Evolutionary conservation across 2,329 filamentous ascomycete species (phyloP), one percentile per base, ranked within the genome.

Genomic region (Aspergillus pseudotamarii): DNA sequence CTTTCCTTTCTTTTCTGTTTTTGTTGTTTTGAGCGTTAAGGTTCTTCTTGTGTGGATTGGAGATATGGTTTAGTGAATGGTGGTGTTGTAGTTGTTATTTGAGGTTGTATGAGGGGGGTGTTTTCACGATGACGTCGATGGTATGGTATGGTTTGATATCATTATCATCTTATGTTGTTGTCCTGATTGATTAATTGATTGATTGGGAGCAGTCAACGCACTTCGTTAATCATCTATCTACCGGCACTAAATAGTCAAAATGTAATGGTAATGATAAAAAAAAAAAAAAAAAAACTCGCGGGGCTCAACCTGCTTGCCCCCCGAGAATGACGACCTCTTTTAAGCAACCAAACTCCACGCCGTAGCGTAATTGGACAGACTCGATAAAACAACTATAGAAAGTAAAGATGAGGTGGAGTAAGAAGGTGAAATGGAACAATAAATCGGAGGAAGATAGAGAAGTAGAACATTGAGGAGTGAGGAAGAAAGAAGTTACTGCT

Each of bases 401-500:
- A 32, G 5, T 23, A 50, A 58, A 58, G 21, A 50, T 10, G 28
- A 48, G 50, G 32, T 23, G 21, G 26, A 30, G 30, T 43, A 11
- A 19, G 21, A 28, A 9, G 14, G 34, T 10, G 26, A 26, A 34
- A 53, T 45, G 32, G 58, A 57, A 48, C 45, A 46, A 23, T 16
- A 58, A 36, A 43, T 5, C 51, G 19, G 21, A 53, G 32, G 23
- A 21, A 34, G 4, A 28, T 16, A 32, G 21, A 51, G 34, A 32
- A 21, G 28, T 21, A 38, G 19, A 59, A 26, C 14, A n/a, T 19
- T 46, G 28, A 36, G 28, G 53, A 6, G 3, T 34, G 48, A 57
- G 68, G 23, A 64, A 43, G 57, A 59, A 59, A 66, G 53, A 36
- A 32, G 59, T 71, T 70, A 80, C 73, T 80, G 78, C 56, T 76